phyloP scores from a whole-genome alignment of 768 basidiomycete species.

The Lactifluus echinatus region DNA sequence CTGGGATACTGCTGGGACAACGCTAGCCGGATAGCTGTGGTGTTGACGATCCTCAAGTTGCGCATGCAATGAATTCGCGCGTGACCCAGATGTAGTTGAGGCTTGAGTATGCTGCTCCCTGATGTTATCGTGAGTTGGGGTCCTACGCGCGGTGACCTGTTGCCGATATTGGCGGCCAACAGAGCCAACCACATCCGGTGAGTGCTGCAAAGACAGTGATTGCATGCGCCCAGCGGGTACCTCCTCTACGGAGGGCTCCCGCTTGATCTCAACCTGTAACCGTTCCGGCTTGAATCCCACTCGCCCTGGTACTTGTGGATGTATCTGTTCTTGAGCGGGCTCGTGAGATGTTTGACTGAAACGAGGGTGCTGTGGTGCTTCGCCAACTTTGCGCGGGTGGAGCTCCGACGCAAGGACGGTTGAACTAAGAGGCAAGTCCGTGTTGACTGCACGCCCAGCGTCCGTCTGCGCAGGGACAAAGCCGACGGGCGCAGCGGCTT shows the following conservation, averaged over 20 bases:
- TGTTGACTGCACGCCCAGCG: slow-evolving; percentile 14
- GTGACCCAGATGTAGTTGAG: not conserved
- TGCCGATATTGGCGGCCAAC: not conserved
- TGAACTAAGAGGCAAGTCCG: slow-evolving; percentile 14
- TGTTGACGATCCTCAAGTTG: not conserved
- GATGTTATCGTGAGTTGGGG: not conserved
- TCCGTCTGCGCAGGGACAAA: slow-evolving; percentile 16
- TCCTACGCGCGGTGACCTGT: not conserved
- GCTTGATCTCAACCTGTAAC: not conserved
- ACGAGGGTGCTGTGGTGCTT: not conserved
- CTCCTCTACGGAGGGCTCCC: slow-evolving; percentile 2
- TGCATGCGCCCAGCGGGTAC: not conserved
- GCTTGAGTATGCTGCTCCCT: not conserved
- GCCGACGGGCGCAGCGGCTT: not conserved
- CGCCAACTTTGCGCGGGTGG: not conserved
- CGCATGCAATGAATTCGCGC: not conserved
- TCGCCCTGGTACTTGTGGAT: not conserved
- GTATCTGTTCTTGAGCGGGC: not conserved
- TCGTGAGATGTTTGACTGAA: not conserved
- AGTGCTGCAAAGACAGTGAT: not conserved
- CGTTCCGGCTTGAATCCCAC: not conserved
- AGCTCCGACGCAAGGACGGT: slow-evolving; percentile 16
- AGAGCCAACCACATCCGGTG: not conserved
- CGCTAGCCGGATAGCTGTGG: not conserved
- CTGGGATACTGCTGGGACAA: not conserved